Evolutionary conservation across 495 filamentous ascomycete species (phyloP).

Genomic region (Copromyces sp.): DNA sequence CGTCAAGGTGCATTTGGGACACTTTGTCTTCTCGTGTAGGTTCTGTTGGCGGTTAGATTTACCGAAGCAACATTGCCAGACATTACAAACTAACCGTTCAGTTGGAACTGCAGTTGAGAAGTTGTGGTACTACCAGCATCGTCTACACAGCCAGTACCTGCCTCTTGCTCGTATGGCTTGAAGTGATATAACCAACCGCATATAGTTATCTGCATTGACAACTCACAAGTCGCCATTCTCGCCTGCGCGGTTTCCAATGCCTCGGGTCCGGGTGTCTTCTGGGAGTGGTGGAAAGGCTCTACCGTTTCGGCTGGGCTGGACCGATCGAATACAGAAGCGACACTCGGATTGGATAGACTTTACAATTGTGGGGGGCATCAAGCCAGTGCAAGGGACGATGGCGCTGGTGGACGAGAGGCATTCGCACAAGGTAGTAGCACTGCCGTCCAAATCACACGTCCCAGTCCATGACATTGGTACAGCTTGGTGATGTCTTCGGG

Average conservation of each 20-base stretch:
- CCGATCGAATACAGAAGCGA: background rate
- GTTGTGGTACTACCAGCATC: background rate
- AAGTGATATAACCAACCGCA: background rate
- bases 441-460: background rate
- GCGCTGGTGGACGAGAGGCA: background rate
- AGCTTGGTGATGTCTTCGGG: background rate
- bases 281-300: background rate
- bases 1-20: background rate
- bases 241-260: background rate
- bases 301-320: background rate
- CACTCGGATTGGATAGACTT: background rate
- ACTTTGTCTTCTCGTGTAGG: background rate
- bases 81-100: background rate
- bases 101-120: background rate
- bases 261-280: background rate
- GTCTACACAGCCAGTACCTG: background rate
- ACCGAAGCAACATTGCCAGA: background rate
- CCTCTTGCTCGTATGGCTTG: background rate
- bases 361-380: background rate
- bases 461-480: background rate
- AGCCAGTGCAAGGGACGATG: background rate
- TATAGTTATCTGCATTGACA: background rate
- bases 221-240: background rate
- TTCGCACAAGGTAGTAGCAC: background rate
- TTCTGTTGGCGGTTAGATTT: background rate